Percentiles rank a stretch among this genome's conserved stretches.
Evolutionary conservation across 768 basidiomycete genomes (phyloP).

Genomic region (Kwoniella pini): DNA sequence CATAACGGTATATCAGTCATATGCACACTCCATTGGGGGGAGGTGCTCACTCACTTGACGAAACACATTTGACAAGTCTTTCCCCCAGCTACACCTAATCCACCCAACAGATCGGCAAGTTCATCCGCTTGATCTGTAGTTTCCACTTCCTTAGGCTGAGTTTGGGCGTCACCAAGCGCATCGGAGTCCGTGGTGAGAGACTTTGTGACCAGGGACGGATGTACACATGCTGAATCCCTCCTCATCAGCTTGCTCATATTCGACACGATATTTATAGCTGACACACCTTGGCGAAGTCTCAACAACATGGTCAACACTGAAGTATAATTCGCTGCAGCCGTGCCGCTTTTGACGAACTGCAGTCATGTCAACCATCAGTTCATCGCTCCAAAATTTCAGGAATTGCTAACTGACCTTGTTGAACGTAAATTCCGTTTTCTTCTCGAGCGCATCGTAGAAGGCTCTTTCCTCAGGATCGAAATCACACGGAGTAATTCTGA

Average conservation of each 20-base stretch:
- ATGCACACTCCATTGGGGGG: too few relatives aligned
- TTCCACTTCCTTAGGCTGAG: constrained; percentile 59
- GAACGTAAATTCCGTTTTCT: constrained; percentile 60
- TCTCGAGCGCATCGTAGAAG: constrained; percentile 76
- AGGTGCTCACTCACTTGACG: constrained; percentile 65
- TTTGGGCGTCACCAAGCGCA: constrained; percentile 68
- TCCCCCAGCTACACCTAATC: constrained; percentile 63
- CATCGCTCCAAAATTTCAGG: too few relatives aligned
- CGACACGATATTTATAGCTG: constrained; percentile 5
- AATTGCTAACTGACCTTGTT: constrained; percentile 58
- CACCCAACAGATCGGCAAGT: constrained; percentile 71
- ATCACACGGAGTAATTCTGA: constrained; percentile 71
- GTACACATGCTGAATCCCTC: constrained; percentile 72
- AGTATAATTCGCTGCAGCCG: constrained; percentile 54
- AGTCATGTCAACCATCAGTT: too few relatives aligned
- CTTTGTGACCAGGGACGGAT: constrained; percentile 77
- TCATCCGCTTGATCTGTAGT: constrained; percentile 66
- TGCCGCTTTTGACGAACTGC: constrained; percentile 48
- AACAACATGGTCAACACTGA: constrained; percentile 58
- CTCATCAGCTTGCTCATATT: background rate
- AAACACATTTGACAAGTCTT: constrained; percentile 80
- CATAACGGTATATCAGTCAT: background rate
- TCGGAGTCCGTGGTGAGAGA: constrained; percentile 66
- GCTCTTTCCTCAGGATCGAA: constrained; percentile 75
- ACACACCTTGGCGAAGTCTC: constrained; percentile 81